Conservation (phyloP, 164 flowering plant genomes). For the Platanus orientalis region DNA sequence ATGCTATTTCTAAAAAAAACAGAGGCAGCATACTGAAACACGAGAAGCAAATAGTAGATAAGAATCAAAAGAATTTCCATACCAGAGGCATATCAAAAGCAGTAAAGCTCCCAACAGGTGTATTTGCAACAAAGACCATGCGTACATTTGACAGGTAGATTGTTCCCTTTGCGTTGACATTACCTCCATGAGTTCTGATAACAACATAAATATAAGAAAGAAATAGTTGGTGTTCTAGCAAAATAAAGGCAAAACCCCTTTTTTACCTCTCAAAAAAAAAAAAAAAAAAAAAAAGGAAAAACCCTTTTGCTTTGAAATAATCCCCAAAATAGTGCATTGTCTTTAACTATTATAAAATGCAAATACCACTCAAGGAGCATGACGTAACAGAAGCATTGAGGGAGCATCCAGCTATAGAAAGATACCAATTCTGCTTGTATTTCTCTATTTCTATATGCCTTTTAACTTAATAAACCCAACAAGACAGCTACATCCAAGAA, state of each 20-base stretch:
- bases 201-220: background rate
- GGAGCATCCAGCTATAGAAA: too few species aligned
- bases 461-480: too few species aligned
- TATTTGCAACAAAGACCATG: conserved; percentile 82
- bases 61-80: conserved; percentile 10
- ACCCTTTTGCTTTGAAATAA: background rate
- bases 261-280: too few species aligned
- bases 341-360: too few species aligned
- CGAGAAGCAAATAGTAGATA: background rate
- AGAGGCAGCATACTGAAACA: background rate
- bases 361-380: too few species aligned
- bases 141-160: conserved; percentile 86
- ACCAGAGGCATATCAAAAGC: conserved; percentile 93
- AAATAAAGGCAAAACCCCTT: background rate
- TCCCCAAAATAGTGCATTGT: background rate
- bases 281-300: background rate
- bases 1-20: background rate
- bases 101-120: conserved; percentile 50
- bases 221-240: background rate
- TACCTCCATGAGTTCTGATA: conserved; percentile 49
- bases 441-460: too few species aligned
- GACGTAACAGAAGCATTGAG: too few species aligned
- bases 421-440: too few species aligned
- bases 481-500: too few species aligned
- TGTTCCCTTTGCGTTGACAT: conserved; percentile 69